Evolutionary conservation across 2,329 filamentous ascomycete species (phyloP).

Genomic region (Capronia americana): DNA sequence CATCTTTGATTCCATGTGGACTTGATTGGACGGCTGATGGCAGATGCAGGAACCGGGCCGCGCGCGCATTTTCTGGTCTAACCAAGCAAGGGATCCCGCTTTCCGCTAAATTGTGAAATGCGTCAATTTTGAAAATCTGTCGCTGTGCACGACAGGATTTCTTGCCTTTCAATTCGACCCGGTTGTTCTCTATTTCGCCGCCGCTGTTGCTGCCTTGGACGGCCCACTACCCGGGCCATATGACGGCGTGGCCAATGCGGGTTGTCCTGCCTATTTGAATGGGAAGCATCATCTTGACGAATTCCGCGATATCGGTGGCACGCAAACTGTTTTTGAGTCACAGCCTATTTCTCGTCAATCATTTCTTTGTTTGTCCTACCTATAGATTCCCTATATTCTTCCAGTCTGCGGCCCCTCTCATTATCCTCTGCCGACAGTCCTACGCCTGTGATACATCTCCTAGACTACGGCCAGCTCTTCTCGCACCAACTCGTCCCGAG

Average conservation of each 20-base stretch:
- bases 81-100: not conserved
- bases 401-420: not conserved
- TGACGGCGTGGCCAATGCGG: constrained; percentile 10
- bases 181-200: not conserved
- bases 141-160: constrained; percentile 11
- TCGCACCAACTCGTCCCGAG: not conserved
- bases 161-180: constrained; percentile 15
- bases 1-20: too few species aligned
- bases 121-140: constrained; percentile 6
- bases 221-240: constrained; percentile 14
- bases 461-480: not conserved
- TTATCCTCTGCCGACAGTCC: not conserved
- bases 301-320: not conserved
- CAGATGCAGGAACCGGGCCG: not conserved
- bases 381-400: constrained; percentile 6
- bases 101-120: not conserved
- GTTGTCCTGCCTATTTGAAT: not conserved
- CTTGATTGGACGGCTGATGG: not conserved
- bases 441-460: not conserved
- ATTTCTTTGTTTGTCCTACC: constrained; percentile 1
- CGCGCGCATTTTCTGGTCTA: not conserved
- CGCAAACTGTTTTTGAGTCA: not conserved
- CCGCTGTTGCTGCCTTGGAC: not conserved
- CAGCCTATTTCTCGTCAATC: not conserved
- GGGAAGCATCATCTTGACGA: not conserved